phyloP scores from a whole-genome alignment of 306 rosid genomes.

The Sphenostylis stenocarpa region DNA sequence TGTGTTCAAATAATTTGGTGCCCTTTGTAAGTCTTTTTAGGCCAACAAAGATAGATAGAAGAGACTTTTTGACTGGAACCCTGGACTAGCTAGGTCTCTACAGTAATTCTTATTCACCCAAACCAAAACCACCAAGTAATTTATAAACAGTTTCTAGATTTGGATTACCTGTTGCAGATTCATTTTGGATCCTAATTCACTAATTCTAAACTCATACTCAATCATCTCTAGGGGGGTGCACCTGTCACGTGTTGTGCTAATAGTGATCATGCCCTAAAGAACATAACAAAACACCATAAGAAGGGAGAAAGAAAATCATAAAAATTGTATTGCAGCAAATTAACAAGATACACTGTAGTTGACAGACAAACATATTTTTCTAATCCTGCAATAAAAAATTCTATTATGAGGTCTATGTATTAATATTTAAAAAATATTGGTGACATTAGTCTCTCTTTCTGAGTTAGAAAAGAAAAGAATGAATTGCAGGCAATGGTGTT shows the following conservation, averaged over 20 bases:
- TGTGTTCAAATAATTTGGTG: constrained; percentile 80
- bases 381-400: too few relatives aligned
- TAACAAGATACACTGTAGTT: not conserved
- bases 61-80: constrained; percentile 84
- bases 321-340: not conserved
- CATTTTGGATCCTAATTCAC: constrained; percentile 34
- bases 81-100: constrained; percentile 24
- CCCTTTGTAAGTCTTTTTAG: constrained; percentile 92
- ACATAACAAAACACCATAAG: not conserved
- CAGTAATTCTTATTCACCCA: constrained; percentile 20
- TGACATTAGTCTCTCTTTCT: too few relatives aligned
- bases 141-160: constrained; percentile 45
- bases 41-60: constrained; percentile 82
- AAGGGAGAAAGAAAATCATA: not conserved
- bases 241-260: constrained; percentile 20
- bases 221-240: not conserved
- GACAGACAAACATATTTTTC: not conserved
- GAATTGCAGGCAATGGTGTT: not conserved
- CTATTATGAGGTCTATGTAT: too few relatives aligned
- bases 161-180: constrained; percentile 45
- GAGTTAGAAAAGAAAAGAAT: too few relatives aligned
- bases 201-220: not conserved
- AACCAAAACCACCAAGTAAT: constrained; percentile 26
- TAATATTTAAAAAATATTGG: too few relatives aligned
- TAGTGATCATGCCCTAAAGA: not conserved